Conservation (phyloP, 1,284 basidiomycete genomes). For the Cutaneotrichosporon sp. region DNA sequence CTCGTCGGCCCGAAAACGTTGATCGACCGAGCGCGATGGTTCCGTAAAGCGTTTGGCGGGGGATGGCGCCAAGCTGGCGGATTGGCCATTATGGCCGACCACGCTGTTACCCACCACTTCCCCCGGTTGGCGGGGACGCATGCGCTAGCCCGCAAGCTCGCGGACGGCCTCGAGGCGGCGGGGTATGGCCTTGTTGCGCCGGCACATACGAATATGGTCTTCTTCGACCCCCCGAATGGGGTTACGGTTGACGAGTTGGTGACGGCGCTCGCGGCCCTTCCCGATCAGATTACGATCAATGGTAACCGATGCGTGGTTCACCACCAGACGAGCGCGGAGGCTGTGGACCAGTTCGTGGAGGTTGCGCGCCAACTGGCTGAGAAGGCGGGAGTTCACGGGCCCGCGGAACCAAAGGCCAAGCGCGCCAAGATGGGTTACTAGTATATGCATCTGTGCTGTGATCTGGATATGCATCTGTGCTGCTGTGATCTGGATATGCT, state of each 20-base stretch:
- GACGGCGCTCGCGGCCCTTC: constrained; percentile 62
- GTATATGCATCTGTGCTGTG: neutral
- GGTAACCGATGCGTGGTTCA: constrained; percentile 72
- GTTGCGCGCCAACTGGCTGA: constrained; percentile 38
- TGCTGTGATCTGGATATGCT: too few species aligned
- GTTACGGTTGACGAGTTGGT: constrained; percentile 66
- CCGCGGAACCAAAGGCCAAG: neutral
- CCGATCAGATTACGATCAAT: constrained; percentile 67
- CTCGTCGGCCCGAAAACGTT: constrained; percentile 78
- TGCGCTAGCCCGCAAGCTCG: constrained; percentile 68
- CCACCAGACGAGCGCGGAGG: constrained; percentile 75
- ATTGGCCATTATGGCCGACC: constrained; percentile 78
- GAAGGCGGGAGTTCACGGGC: neutral
- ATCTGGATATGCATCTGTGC: too few species aligned
- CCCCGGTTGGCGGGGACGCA: constrained; percentile 75
- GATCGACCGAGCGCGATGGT: constrained; percentile 74
- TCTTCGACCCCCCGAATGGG: constrained; percentile 78
- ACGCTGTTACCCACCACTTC: constrained; percentile 80
- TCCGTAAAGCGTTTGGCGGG: constrained; percentile 92
- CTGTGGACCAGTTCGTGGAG: constrained; percentile 58
- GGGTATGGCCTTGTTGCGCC: constrained; percentile 71
- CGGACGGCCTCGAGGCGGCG: constrained; percentile 69
- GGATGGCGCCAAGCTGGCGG: constrained; percentile 88
- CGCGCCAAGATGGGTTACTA: constrained; percentile 12
- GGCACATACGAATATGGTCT: constrained; percentile 91